Evolutionary conservation across 176 grass and related monocot species (phyloP).

Genomic region (Carex scoparia): DNA sequence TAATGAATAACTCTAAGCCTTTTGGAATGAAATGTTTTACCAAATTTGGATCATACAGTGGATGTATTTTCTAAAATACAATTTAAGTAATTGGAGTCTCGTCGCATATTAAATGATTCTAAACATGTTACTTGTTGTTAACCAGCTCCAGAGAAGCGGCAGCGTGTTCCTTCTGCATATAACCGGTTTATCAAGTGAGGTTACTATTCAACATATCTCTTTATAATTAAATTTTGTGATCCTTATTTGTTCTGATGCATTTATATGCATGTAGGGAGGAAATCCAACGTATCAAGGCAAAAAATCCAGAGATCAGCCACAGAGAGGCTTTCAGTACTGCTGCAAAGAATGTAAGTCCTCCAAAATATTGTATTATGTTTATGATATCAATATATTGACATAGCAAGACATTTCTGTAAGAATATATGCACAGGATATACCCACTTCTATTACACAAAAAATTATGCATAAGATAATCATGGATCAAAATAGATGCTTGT

Average conservation of each 20-base stretch:
- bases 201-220: background rate
- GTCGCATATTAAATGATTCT: background rate
- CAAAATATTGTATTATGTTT: background rate
- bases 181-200: constrained; percentile 97
- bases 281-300: constrained; percentile 87
- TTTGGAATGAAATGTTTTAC: background rate
- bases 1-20: background rate
- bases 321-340: constrained; percentile 95
- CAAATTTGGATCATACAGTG: background rate
- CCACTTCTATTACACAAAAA: too few species aligned
- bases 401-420: background rate
- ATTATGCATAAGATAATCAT: background rate
- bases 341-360: constrained; percentile 81
- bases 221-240: background rate
- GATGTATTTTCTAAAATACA: background rate
- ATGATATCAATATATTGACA: background rate
- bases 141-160: constrained; percentile 80
- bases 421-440: background rate
- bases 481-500: background rate
- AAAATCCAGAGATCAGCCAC: constrained; percentile 93
- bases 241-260: background rate
- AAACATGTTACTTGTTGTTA: background rate
- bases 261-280: constrained; percentile 50
- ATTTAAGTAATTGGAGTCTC: background rate
- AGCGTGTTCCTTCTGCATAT: constrained; percentile 88